Evolutionary conservation across 2,329 filamentous ascomycete genomes (phyloP), one percentile per base, ranked within the genome.

Genomic region (Arthroderma sp.): DNA sequence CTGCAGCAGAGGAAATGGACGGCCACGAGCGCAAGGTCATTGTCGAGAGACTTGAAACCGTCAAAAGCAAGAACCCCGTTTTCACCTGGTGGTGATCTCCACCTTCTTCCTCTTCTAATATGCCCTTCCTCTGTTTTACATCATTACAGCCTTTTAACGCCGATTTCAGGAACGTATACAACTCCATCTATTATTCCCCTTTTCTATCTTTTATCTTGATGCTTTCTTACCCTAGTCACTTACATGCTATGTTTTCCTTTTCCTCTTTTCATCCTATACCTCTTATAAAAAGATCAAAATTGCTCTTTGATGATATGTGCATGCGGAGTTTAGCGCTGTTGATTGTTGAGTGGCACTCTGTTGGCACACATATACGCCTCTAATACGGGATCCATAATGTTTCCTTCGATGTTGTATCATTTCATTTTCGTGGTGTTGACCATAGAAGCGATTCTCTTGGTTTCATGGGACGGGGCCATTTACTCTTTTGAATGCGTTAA

Each of bases 41-140:
- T 76, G 91, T 98, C 52, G 93, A 98, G 77, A 80, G 93, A 61
- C 75, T 98, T 59, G 93, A 98, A 77, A 87, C 91, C 60, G 93
- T 98, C 61, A 97, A 97, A 79, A 88, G 85, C 68, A 87, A 86
- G 70, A 94, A 95, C 68, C 93, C 93, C 1, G 90, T 98, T 33
- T 98, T 98, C 73, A 95, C 88, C 47, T 98, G 93, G 88, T 98
- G 93, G 77, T 97, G 76, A 76, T 25, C 44, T 21, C 55, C 7
- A 62, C 61, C 44, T 38, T 44, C 49, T 44, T 47, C 49, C 23
- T n/a, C n/a, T 44, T n/a, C 31, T 38, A 23, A n/a, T 5, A 37
- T 47, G 13, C 19, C 44, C 49, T 55, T 55, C n/a, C 33, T 31
- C 25, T 8, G 55, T 56, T 53, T 41, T 53, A 21, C 28, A 31